A percentile compares a stretch with the other conserved stretches of the same genome.
phyloP scores from a whole-genome alignment of 345 rosid genomes.

The Litchi chinensis region DNA sequence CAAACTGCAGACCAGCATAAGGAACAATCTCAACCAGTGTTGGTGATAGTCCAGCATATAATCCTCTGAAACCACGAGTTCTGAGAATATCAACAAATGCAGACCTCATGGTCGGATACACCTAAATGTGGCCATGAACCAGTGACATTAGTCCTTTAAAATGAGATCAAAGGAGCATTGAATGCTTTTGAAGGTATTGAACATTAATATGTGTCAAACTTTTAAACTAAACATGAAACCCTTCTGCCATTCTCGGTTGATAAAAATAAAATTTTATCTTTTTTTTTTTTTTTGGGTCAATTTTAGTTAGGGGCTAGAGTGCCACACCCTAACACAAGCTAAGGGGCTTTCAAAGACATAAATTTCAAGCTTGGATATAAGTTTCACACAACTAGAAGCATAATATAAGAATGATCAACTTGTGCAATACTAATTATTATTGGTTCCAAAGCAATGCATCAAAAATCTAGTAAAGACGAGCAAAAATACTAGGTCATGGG shows the following conservation, averaged over 20 bases:
- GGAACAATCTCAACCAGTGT: constrained; percentile 94
- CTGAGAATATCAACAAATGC: constrained; percentile 70
- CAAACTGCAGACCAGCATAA: constrained; percentile 97
- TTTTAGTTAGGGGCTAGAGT: background rate
- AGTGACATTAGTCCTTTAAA: constrained; percentile 15
- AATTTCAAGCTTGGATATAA: background rate
- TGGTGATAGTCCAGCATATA: constrained; percentile 92
- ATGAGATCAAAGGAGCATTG: background rate
- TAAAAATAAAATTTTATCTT: background rate
- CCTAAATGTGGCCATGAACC: constrained; percentile 41
- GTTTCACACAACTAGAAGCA: background rate
- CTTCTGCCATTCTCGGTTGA: background rate
- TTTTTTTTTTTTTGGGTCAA: background rate
- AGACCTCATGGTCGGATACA: constrained; percentile 96
- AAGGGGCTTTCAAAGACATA: background rate
- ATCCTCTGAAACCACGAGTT: constrained; percentile 79
- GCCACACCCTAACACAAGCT: background rate
- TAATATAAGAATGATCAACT: background rate
- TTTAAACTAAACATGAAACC: background rate
- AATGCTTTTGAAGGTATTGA: background rate
- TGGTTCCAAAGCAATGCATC: background rate
- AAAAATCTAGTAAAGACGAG: background rate
- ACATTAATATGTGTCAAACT: background rate
- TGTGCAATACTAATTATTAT: background rate
- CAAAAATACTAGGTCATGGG: background rate